Evolutionary conservation across 1,284 basidiomycete genomes (phyloP), one percentile per base, ranked within the genome.

Genomic region (Ustilago nuda): DNA sequence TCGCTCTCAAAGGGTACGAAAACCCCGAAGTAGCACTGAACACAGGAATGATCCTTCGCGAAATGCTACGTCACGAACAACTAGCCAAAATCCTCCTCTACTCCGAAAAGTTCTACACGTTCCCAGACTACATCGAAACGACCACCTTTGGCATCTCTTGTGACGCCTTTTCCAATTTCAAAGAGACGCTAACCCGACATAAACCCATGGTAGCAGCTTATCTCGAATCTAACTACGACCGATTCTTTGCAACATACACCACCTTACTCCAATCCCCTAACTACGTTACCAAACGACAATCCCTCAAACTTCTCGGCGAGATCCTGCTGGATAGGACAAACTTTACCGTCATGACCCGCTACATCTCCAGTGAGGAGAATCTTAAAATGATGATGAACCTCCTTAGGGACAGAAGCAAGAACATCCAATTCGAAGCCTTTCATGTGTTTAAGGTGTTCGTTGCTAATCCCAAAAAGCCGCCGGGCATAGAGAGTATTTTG

Each of bases 341-440:
- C 87, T 99, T 98, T 88, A 93, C 90, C 81, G 93, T 98, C 84
- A 99, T 99, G 96, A 98, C 96, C 0, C 90, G 92, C n/a, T 99
- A 98, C 86, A 98, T 99, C 80, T 91, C 93, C 6, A 76, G 76
- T 56, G 89, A 90, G 69, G 92, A 92, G 43, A 99, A 99, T 85
- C 89, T 99, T 71, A 98, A 98, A 91, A 93, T 96, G 91, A 98
- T 99, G 94, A 99, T 99, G 96, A 99, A 99, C 87, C 90, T 99
- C 59, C 88, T 99, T 56, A 90, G 95, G 72, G 95, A 98, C 85
- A 95, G 95, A 89, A 96, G 94, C 89, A 94, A 94, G 89, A 98
- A 99, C 87, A 99, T 99, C 61, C 96, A 99, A 87, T 99, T 98
- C 72, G 96, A 99, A 87, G 96, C 96, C 2, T 99, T 99, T 87